A percentile compares a stretch with the other conserved stretches of the same genome.
Conservation (phyloP, 2,329 filamentous ascomycete species). For the Fusarium domesticum region DNA sequence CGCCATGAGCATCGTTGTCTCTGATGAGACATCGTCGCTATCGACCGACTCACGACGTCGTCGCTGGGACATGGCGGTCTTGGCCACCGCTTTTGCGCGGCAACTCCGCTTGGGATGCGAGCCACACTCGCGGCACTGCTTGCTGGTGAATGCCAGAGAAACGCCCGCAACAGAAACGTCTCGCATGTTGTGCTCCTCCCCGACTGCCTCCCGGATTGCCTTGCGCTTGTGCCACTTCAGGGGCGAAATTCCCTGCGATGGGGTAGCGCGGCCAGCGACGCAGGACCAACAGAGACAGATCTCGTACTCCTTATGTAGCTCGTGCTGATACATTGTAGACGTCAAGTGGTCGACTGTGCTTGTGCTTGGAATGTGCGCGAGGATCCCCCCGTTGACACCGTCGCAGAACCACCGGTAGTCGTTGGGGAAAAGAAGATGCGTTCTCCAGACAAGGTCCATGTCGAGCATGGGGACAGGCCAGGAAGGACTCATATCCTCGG, state of each 20-base stretch:
- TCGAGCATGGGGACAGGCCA: conserved; percentile 10
- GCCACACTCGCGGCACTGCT: conserved; percentile 19
- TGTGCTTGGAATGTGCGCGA: conserved; percentile 11
- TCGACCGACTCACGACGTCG: not conserved
- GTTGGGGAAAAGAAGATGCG: conserved; percentile 16
- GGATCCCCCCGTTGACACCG: conserved; percentile 4
- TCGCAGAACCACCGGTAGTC: conserved; percentile 11
- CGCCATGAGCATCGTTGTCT: not conserved
- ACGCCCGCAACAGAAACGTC: conserved; percentile 2
- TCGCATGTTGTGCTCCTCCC: conserved; percentile 6
- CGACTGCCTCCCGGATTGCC: not conserved
- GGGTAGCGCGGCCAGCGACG: conserved; percentile 8
- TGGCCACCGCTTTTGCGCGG: conserved; percentile 6
- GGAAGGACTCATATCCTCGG: not conserved
- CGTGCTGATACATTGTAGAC: conserved; percentile 7
- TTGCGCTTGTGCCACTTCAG: conserved; percentile 1
- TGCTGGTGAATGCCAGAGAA: conserved; percentile 6
- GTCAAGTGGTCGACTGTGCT: not conserved
- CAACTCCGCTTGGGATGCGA: conserved; percentile 13
- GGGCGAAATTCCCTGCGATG: not conserved
- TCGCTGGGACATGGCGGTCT: not conserved
- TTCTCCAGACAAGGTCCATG: conserved; percentile 21
- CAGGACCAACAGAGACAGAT: conserved; percentile 22
- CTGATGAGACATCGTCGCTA: not conserved
- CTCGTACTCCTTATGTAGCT: conserved; percentile 11